A percentile compares a stretch with the other conserved stretches of the same genome.
Evolutionary conservation across 2,329 filamentous ascomycete genomes (phyloP).

Genomic region (Penicillium sp.): DNA sequence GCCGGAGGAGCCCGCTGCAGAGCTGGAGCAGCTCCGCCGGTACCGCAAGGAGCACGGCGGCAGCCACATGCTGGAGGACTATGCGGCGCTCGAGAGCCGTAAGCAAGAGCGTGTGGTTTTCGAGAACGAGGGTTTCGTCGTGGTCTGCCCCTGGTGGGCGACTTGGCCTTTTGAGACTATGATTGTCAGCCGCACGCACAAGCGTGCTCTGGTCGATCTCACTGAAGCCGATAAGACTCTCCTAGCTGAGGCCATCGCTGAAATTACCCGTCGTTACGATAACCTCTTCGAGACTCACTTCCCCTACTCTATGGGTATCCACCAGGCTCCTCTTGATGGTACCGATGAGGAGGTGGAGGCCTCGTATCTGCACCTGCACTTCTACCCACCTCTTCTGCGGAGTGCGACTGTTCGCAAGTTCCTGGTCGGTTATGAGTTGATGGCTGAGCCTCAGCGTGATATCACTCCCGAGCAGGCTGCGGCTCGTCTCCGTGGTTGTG

Average conservation of each 20-base stretch:
- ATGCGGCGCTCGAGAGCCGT: slow-evolving; percentile 78
- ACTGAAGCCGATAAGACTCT: slow-evolving; percentile 70
- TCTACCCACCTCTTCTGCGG: slow-evolving; percentile 90
- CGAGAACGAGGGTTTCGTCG: slow-evolving; percentile 82
- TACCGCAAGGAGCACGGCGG: slow-evolving; percentile 77
- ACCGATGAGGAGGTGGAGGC: slow-evolving; percentile 82
- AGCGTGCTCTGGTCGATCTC: slow-evolving; percentile 84
- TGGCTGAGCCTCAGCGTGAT: slow-evolving; percentile 97
- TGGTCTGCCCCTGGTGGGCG: slow-evolving; percentile 97
- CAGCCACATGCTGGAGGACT: slow-evolving; percentile 81
- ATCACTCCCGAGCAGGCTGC: slow-evolving; percentile 97
- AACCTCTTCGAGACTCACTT: slow-evolving; percentile 97
- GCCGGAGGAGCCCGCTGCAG: slow-evolving; percentile 84
- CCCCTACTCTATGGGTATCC: slow-evolving; percentile 95
- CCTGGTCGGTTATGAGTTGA: slow-evolving; percentile 88
- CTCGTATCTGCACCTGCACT: slow-evolving; percentile 95
- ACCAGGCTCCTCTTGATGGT: slow-evolving; percentile 88
- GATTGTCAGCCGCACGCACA: slow-evolving; percentile 82
- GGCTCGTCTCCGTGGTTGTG: slow-evolving; percentile 74
- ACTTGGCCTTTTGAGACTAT: slow-evolving; percentile 97
- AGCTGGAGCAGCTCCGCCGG: slow-evolving; percentile 77
- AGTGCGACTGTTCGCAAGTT: slow-evolving; percentile 96
- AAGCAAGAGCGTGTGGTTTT: slow-evolving; percentile 87
- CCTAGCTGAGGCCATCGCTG: slow-evolving; percentile 83
- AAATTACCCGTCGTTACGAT: slow-evolving; percentile 90